Base-by-base conservation (phyloP, 2,329 filamentous ascomycete genomes). In the Lachnellula arida region DNA sequence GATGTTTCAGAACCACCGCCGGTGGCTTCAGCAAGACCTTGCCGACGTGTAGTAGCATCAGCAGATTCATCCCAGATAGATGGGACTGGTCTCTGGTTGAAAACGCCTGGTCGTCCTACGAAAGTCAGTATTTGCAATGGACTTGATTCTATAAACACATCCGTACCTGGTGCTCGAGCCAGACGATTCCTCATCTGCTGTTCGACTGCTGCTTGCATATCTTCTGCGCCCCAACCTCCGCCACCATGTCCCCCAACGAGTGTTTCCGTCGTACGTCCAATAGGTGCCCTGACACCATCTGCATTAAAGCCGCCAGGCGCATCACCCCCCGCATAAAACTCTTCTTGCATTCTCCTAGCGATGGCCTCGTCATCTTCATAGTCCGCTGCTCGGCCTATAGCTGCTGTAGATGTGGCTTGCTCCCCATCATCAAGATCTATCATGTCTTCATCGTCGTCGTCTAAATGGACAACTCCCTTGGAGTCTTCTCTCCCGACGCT, bases 311-410 rank as follows among this genome's bases (percentile, higher is more conserved):
- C 75, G 32, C 70, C 74, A 22, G 70, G 70, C 49, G 70, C 66
- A 59, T 74, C 75, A 40, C 74, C 74, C 46, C 74, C 81, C 51
- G 81, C 80, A 66, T 97, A 97, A 68, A 96, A 81, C 72, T 99
- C 91, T 68, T 99, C 89, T 71, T 99, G 94, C 57, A 99, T 73
- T 55, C 89, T 84, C 71, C 92, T 84, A 6, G 94, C 94, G 85
- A 97, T 93, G 44, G 89, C 92, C 51, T 91, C 92, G 67, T 99
- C 94, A 67, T 96, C 91, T 61, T 97, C 92, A 62, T 88, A 83
- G 46, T 85, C 77, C 15, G 80, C 82, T 4, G 71, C 73, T 34
- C 72, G 74, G 9, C 74, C 74, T 40, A 78, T 73, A 28, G 72
- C 72, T 17, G 63, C 62, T 39, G 63, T 64, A 28, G 60, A 50